A percentile compares a stretch with the other conserved stretches of the same genome.
Evolutionary conservation across 78 protist species (phyloP).

Genomic region (Dictyostelium firmibasis): DNA sequence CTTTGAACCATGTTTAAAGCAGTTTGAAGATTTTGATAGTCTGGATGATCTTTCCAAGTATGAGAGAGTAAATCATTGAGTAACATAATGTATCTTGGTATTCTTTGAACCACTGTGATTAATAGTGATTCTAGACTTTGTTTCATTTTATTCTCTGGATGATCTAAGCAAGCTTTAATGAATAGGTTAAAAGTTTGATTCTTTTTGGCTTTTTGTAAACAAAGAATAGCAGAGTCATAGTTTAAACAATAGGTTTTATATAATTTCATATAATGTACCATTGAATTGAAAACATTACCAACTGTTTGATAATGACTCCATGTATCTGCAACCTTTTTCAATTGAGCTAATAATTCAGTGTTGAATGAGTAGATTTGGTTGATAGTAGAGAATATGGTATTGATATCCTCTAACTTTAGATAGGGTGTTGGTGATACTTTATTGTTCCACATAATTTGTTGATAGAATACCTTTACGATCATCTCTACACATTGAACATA

Average conservation of each 20-base stretch:
- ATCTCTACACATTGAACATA: constrained; percentile 31
- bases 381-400: constrained; percentile 47
- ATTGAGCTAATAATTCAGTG: constrained; percentile 2
- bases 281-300: constrained; percentile 41
- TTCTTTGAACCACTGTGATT: constrained; percentile 55
- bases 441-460: constrained; percentile 47
- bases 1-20: constrained; percentile 22
- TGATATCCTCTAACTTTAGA: constrained; percentile 25
- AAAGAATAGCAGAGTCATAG: constrained; percentile 33
- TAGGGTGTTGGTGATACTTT: constrained; percentile 70
- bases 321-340: neutral
- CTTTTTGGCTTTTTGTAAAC: constrained; percentile 54
- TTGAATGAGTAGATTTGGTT: constrained; percentile 51
- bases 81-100: constrained; percentile 58
- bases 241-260: constrained; percentile 60
- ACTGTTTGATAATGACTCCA: constrained; percentile 49
- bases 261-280: constrained; percentile 31
- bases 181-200: constrained; percentile 27
- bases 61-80: constrained; percentile 9
- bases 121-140: constrained; percentile 40
- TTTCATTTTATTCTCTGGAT: constrained; percentile 52
- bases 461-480: constrained; percentile 53
- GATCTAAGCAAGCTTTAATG: constrained; percentile 54
- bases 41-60: constrained; percentile 68
- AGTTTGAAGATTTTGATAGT: neutral